Evolutionary conservation across 2,329 filamentous ascomycete species (phyloP).

Genomic region (Parastagonospora nodorum): DNA sequence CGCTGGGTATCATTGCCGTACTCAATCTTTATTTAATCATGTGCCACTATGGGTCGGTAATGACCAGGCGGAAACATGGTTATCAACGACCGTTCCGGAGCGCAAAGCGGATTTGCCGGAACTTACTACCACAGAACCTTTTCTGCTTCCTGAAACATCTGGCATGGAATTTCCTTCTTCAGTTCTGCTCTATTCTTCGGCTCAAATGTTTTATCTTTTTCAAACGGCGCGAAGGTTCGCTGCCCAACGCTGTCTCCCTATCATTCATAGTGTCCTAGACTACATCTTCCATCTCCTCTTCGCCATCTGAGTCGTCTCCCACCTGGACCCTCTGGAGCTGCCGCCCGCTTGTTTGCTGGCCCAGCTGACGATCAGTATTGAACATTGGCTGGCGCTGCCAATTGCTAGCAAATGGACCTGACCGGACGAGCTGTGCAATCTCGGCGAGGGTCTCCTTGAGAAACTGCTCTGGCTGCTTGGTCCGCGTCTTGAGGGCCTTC

Average conservation of each 20-base stretch:
- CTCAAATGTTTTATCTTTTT: too few species aligned
- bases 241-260: neutral
- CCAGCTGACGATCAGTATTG: constrained; percentile 52
- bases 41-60: too few species aligned
- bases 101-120: too few species aligned
- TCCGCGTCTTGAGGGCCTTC: constrained; percentile 75
- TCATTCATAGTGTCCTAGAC: constrained; percentile 18
- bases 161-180: too few species aligned
- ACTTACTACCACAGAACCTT: too few species aligned
- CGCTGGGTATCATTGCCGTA: neutral
- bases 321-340: constrained; percentile 51
- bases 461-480: constrained; percentile 91
- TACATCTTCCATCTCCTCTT: constrained; percentile 81
- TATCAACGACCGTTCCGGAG: too few species aligned
- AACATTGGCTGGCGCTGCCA: constrained; percentile 80
- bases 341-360: constrained; percentile 38
- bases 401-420: constrained; percentile 81
- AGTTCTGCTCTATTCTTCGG: too few species aligned
- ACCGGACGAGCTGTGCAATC: constrained; percentile 81
- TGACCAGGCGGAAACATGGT: too few species aligned
- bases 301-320: constrained; percentile 70
- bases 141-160: too few species aligned
- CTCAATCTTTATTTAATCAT: too few species aligned
- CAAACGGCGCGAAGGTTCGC: too few species aligned
- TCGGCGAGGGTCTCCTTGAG: constrained; percentile 83